Conservation (phyloP, 768 basidiomycete genomes). For the Pleurotus pulmonarius region DNA sequence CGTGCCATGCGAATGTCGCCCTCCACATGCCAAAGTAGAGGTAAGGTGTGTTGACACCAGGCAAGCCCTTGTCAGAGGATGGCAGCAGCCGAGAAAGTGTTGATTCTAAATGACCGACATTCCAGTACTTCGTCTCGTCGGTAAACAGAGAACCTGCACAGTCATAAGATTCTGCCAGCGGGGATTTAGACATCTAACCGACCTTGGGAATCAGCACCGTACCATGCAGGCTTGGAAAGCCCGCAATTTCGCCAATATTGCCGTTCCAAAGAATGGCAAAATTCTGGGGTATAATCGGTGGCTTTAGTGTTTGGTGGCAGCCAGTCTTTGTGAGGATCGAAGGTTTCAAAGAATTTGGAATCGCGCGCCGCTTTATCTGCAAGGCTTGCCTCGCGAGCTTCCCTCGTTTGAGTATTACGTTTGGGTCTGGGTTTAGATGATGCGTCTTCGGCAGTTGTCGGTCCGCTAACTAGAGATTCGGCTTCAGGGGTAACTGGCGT, state of each 20-base stretch:
- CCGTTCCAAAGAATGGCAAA: slow-evolving; percentile 83
- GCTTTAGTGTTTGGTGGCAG: slow-evolving; percentile 69
- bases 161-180: not conserved
- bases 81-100: slow-evolving; percentile 79
- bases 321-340: slow-evolving; percentile 76
- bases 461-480: slow-evolving; percentile 11
- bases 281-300: slow-evolving; percentile 83
- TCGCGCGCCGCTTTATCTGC: slow-evolving; percentile 45
- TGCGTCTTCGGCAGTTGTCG: slow-evolving; percentile 11
- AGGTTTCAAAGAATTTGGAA: slow-evolving; percentile 59
- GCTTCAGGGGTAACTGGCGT: slow-evolving; percentile 23
- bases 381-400: slow-evolving; percentile 46
- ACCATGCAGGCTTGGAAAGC: slow-evolving; percentile 90
- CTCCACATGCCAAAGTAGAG: slow-evolving; percentile 99
- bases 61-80: slow-evolving; percentile 62
- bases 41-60: slow-evolving; percentile 96
- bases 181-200: slow-evolving; percentile 18
- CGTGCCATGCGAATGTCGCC: slow-evolving; percentile 98
- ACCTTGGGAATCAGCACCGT: slow-evolving; percentile 96
- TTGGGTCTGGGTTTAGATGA: slow-evolving; percentile 30
- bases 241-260: slow-evolving; percentile 92
- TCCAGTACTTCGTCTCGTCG: slow-evolving; percentile 81
- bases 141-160: slow-evolving; percentile 61
- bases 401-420: slow-evolving; percentile 36
- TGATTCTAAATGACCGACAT: slow-evolving; percentile 89